Evolutionary conservation across 2,329 filamentous ascomycete genomes (phyloP).

Genomic region (Dichotomopilus funicola): DNA sequence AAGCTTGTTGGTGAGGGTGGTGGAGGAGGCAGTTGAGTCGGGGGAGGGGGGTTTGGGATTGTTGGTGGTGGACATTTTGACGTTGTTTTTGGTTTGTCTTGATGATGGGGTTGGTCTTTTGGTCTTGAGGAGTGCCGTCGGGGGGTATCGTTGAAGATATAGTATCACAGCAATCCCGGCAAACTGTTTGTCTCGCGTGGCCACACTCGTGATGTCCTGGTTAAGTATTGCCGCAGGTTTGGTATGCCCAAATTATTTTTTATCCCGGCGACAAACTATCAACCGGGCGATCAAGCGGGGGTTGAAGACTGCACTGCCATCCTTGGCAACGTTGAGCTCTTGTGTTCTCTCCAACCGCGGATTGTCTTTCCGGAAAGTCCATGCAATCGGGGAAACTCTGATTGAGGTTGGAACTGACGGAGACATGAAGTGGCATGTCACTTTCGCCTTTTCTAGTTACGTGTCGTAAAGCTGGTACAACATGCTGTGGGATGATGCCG

Average conservation of each 20-base stretch:
- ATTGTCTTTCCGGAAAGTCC: no score
- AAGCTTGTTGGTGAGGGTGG: neutral
- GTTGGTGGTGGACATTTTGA: neutral
- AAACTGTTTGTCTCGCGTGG: no score
- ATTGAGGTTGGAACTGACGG: no score
- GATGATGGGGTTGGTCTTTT: neutral
- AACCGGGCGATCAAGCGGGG: neutral
- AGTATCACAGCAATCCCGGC: no score
- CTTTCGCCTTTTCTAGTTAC: no score
- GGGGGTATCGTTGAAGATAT: no score
- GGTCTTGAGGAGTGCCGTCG: no score
- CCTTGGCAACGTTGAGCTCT: neutral
- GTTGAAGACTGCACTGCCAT: neutral
- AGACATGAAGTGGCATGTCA: no score
- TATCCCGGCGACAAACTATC: neutral
- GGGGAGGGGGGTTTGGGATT: neutral
- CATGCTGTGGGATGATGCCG: no score
- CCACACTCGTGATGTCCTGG: no score
- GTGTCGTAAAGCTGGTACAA: no score
- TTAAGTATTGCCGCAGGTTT: neutral
- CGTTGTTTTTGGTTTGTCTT: neutral
- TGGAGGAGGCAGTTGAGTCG: neutral
- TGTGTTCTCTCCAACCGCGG: neutral
- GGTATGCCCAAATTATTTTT: neutral
- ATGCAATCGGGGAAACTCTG: no score